Base-by-base conservation (phyloP, 2,329 filamentous ascomycete species). In the Purpureocillium lavendulum region DNA sequence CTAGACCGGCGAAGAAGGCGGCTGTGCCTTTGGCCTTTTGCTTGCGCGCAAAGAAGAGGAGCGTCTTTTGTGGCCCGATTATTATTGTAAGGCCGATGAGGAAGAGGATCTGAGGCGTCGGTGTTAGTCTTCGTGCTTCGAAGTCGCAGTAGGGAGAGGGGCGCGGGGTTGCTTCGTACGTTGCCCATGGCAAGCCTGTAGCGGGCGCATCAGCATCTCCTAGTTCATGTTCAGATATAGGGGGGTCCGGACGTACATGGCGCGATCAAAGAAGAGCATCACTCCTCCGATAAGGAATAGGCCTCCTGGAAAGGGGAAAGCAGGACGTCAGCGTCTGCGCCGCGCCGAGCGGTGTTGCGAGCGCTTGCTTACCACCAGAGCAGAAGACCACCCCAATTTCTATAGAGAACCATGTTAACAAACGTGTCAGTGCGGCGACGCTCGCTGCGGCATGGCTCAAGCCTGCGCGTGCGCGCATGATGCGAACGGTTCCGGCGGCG, bases 351-450 rank as follows among this genome's bases (percentile, higher is more conserved):
- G 43, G 24, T 31, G 13, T 17, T 37, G 24, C 39, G 39, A 29
- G 50, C 47, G 50, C 50, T 52, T 63, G 83, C 85, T 52, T 82
- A 95, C 89, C 90, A 57, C 88, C 90, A 58, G 87, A 92, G 75
- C 92, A 97, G 72, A 98, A 98, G 60, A 89, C 87, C 47, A 96
- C 89, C 53, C 92, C 92, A 56, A 97, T 84, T 66, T 98, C 92
- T 97, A 24, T n/a, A 56, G 52, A 36, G n/a, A 41, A 29, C 3
- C 4, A 43, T 13, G n/a, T 14, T 12, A 30, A 6, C 11, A 30
- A 7, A 12, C 11, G 11, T 12, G 29, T 13, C 29, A 14, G 11
- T 30, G 11, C 11, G 29, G 11, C 29, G 29, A 30, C 29, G 6
- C 10, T 14, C 16, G 3, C 29, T 36, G 36, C 29, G 16, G 38